Base-by-base conservation (phyloP, 1,139 yeast species). In the Wickerhamomyces sp. region DNA sequence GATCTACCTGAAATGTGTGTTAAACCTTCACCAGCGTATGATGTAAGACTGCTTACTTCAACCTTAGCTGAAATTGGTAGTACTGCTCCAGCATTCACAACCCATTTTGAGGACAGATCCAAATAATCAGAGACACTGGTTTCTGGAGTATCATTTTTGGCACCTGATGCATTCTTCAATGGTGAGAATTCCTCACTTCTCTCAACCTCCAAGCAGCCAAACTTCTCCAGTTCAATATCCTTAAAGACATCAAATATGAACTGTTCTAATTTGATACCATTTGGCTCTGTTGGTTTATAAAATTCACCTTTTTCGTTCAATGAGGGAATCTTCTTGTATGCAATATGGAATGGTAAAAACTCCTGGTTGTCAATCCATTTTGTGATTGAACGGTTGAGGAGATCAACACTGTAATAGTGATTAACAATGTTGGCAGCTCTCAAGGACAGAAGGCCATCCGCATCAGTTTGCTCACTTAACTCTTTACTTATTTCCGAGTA, bases 391-490 rank as follows among this genome's bases (percentile, higher is more conserved):
- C 68, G 58, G 32, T 70, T 66, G 58, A 94, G 71, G 58, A 90
- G 77, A 29, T 77, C 82, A 42, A 87, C 88, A 7, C 93, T 84
- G 68, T 93, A 94, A 68, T 91, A 94, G 67, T 94, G 99, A 63
- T 94, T 94, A 49, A 93, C 99, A 54, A 94, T 94, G 67, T 94
- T 94, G 27, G 97, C 99, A 8, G 98, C 97, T 56, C 99, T 77
- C 60, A 89, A 77, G 55, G 78, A 79, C 50, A 94, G 73, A 54
- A 84, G 73, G 10, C 72, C 69, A 57, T 81, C 77, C 14, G 67
- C 61, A 46, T 78, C 84, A 37, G 69, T 69, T 51, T 79, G 81
- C 58, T 78, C 79, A 33, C 94, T 85, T 58, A 91, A 73, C 54
- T 85, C 93, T 36, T 69, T 60, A 11, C 90, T 74, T 52, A 94